A percentile compares a stretch with the other conserved stretches of the same genome.
Conservation (phyloP, 805 yeast genomes). For the Saturnispora mendoncae region DNA sequence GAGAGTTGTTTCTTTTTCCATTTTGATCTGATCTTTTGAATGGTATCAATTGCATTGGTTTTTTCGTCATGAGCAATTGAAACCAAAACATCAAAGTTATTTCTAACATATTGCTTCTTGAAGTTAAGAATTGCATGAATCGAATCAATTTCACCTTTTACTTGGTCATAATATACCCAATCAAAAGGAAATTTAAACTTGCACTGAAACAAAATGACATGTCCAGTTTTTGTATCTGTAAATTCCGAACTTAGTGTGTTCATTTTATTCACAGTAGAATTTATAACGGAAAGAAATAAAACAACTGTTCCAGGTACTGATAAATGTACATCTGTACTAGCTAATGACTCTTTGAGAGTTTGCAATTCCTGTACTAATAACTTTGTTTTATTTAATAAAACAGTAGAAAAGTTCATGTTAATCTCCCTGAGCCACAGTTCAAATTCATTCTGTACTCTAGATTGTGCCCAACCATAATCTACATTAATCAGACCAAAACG, state of each 20-base stretch:
- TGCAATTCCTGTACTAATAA: constrained; percentile 27
- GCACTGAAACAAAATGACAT: constrained; percentile 26
- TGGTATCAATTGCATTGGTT: neutral
- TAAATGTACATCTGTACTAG: constrained; percentile 27
- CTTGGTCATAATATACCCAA: constrained; percentile 58
- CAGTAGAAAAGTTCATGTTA: constrained; percentile 32
- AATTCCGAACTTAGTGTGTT: constrained; percentile 9
- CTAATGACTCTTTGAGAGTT: constrained; percentile 30
- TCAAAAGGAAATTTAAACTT: constrained; percentile 40
- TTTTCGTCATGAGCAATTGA: constrained; percentile 9
- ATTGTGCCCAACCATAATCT: constrained; percentile 45
- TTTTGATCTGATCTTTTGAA: neutral
- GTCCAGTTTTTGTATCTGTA: constrained; percentile 26
- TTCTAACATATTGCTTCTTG: constrained; percentile 3
- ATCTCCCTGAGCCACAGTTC: constrained; percentile 50
- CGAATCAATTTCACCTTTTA: constrained; percentile 35
- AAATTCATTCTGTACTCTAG: constrained; percentile 39
- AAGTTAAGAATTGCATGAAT: neutral
- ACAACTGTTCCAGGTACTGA: constrained; percentile 33
- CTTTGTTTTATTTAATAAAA: constrained; percentile 28
- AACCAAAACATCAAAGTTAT: constrained; percentile 5
- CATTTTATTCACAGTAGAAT: constrained; percentile 10
- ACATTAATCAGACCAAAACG: constrained; percentile 36
- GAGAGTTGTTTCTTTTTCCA: constrained; percentile 31
- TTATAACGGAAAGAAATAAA: constrained; percentile 31